Conservation (phyloP, 2,329 filamentous ascomycete genomes). For the Exophiala sideris region DNA sequence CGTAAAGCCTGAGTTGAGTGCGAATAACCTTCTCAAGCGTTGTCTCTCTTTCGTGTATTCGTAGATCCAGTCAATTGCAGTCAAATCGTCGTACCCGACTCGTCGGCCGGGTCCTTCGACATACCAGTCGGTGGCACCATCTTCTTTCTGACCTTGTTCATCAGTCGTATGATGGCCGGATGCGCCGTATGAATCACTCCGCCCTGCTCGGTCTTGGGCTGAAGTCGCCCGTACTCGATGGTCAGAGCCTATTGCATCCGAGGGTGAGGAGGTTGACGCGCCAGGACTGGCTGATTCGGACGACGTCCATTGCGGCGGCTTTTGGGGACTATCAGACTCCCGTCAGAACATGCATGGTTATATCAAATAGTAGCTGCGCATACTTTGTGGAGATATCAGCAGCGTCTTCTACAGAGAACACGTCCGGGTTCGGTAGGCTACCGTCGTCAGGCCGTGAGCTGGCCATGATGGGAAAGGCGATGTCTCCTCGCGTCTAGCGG, state of each 20-base stretch:
- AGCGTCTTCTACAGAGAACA: constrained; percentile 15
- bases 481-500: background rate
- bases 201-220: background rate
- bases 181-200: background rate
- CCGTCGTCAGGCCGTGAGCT: background rate
- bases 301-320: background rate
- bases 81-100: constrained; percentile 93
- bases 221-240: background rate
- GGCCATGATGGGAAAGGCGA: constrained; percentile 2
- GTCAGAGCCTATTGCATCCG: no score
- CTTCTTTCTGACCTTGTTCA: constrained; percentile 35
- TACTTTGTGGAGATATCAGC: constrained; percentile 19
- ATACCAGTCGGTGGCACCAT: constrained; percentile 69
- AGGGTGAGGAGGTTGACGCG: no score
- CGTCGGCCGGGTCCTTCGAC: constrained; percentile 82
- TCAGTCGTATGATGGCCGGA: background rate
- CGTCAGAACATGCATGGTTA: background rate
- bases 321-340: background rate
- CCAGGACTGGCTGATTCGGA: no score
- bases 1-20: constrained; percentile 62
- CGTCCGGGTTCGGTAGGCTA: constrained; percentile 13
- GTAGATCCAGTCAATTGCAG: constrained; percentile 99
- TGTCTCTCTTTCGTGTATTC: constrained; percentile 96
- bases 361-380: background rate
- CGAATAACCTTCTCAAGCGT: constrained; percentile 71